Conservation (phyloP, 257 asterid species). For the Fraxinus pennsylvanica region DNA sequence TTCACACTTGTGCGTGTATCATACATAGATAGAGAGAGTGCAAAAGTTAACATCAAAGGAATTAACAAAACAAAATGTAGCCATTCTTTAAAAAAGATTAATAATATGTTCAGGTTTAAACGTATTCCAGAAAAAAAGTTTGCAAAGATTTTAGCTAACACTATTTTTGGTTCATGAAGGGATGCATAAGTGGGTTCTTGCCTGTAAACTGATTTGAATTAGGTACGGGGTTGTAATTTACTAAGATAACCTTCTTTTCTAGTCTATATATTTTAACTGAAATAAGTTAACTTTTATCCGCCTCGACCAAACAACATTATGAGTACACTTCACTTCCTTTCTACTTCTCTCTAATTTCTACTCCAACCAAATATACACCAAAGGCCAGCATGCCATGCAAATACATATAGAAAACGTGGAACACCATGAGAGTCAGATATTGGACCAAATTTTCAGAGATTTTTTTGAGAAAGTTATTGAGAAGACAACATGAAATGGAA, state of each 20-base stretch:
- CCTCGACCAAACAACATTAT: constrained; percentile 1
- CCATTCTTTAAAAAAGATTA: not conserved
- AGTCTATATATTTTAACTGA: not conserved
- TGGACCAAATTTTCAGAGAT: not conserved
- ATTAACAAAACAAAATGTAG: not conserved
- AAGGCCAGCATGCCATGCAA: not conserved
- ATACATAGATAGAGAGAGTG: not conserved
- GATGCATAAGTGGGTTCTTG: not conserved
- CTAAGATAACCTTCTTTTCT: not conserved
- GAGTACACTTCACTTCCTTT: not conserved
- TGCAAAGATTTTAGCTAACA: not conserved
- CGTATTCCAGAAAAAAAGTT: not conserved
- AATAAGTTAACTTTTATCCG: not conserved
- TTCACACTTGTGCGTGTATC: not conserved
- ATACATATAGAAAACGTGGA: not conserved
- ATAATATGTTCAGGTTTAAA: not conserved
- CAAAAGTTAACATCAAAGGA: not conserved
- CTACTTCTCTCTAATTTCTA: not conserved
- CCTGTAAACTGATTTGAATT: not conserved
- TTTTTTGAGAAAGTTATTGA: not conserved
- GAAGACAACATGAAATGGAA: not conserved
- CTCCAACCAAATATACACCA: not conserved
- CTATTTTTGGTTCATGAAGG: not conserved
- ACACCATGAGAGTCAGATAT: not conserved
- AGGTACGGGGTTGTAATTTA: not conserved